Conservation (phyloP, 129 eudicot genomes). For the Saussurea involucrata region DNA sequence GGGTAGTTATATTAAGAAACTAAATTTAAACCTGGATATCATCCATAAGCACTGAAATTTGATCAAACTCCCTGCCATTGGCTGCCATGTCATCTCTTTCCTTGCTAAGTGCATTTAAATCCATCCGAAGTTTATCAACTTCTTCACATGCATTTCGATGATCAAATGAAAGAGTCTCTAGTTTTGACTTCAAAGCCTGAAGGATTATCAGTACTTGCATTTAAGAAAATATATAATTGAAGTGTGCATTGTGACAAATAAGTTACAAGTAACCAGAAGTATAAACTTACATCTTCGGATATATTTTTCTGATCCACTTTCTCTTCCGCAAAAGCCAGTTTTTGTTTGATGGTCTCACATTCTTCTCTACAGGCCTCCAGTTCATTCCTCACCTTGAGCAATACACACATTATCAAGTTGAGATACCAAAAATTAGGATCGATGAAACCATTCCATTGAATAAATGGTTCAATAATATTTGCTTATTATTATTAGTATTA, state of each 20-base stretch:
- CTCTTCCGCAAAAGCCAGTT: conserved; percentile 43
- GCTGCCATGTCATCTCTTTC: conserved; percentile 42
- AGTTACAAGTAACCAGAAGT: background rate
- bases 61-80: conserved; percentile 33
- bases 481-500: no score
- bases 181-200: conserved; percentile 38
- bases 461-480: no score
- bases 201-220: conserved; percentile 8
- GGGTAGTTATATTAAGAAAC: background rate
- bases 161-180: conserved; percentile 39
- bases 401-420: background rate
- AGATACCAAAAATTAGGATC: background rate
- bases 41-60: conserved; percentile 18
- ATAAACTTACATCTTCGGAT: conserved; percentile 47
- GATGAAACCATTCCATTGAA: background rate
- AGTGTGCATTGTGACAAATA: background rate
- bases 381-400: conserved; percentile 49
- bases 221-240: background rate
- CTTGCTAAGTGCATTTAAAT: conserved; percentile 35
- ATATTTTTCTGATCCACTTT: conserved; percentile 34
- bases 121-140: conserved; percentile 45
- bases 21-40: conserved; percentile 38
- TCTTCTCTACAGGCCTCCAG: conserved; percentile 50
- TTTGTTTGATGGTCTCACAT: conserved; percentile 38
- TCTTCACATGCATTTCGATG: conserved; percentile 46